phyloP scores from a whole-genome alignment of 768 basidiomycete species.

The Phlebiopsis flavidoalba region DNA sequence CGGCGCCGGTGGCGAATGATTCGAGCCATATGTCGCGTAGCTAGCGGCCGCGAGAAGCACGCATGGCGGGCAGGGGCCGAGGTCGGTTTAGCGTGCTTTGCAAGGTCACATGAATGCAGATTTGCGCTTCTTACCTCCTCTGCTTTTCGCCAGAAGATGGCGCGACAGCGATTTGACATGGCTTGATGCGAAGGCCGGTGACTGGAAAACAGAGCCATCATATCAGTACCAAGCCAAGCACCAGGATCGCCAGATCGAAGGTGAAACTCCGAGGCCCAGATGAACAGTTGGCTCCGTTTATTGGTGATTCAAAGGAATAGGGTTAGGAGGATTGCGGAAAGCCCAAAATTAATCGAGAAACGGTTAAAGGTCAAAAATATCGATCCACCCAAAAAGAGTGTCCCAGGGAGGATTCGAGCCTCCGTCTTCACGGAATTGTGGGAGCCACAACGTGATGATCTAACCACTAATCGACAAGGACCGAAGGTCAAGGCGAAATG shows the following conservation, averaged over 20 bases:
- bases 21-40: slow-evolving; percentile 40
- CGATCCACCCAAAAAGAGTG: neutral
- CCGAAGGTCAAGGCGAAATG: neutral
- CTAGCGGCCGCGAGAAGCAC: slow-evolving; percentile 22
- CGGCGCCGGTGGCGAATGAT: slow-evolving; percentile 15
- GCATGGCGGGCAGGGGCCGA: neutral
- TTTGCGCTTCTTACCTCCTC: slow-evolving; percentile 32
- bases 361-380: no score
- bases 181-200: slow-evolving; percentile 45
- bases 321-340: no score
- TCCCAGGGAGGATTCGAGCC: slow-evolving; percentile 9
- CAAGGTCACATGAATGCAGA: no score
- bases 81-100: no score
- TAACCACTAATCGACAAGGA: slow-evolving; percentile 7
- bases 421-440: slow-evolving; percentile 5
- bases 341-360: no score
- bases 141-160: slow-evolving; percentile 58
- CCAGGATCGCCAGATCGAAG: no score
- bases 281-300: no score
- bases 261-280: no score
- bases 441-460: slow-evolving; percentile 5
- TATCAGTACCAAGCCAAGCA: no score
- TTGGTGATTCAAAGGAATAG: no score
- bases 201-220: slow-evolving; percentile 22
- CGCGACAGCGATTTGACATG: slow-evolving; percentile 46